Conservation (phyloP, 495 filamentous ascomycete species). For the Pseudevernia furfuracea region DNA sequence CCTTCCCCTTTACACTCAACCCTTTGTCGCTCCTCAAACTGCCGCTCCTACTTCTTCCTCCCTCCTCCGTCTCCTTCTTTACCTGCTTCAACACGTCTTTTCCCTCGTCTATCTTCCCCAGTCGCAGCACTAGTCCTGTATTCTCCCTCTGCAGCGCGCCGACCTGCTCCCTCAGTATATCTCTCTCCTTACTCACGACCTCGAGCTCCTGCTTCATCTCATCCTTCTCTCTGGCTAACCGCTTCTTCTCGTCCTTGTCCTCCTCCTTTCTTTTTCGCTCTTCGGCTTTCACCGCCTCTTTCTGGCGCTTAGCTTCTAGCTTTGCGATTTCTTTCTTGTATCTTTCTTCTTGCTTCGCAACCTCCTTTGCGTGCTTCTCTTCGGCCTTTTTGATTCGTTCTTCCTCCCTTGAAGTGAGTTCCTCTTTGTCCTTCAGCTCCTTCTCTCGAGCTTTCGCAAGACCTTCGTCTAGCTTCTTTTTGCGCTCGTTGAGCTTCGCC, state of each 20-base stretch:
- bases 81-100: slow-evolving; percentile 19
- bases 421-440: slow-evolving; percentile 42
- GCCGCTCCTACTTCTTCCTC: slow-evolving; percentile 19
- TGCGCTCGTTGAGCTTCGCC: slow-evolving; percentile 62
- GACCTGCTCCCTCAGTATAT: slow-evolving; percentile 55
- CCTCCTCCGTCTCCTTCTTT: slow-evolving; percentile 18
- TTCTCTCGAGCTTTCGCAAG: slow-evolving; percentile 44
- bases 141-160: slow-evolving; percentile 62
- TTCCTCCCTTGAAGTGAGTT: slow-evolving; percentile 38
- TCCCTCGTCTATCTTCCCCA: slow-evolving; percentile 25
- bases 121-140: slow-evolving; percentile 32
- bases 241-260: slow-evolving; percentile 52
- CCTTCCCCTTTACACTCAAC: slow-evolving; percentile 2
- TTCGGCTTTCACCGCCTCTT: slow-evolving; percentile 39
- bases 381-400: slow-evolving; percentile 43
- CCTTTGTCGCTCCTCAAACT: slow-evolving; percentile 21
- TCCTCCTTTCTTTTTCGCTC: slow-evolving; percentile 46
- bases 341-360: slow-evolving; percentile 56
- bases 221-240: slow-evolving; percentile 45
- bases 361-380: slow-evolving; percentile 53
- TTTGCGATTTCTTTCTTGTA: slow-evolving; percentile 54
- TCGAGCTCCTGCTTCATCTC: slow-evolving; percentile 52
- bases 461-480: slow-evolving; percentile 62
- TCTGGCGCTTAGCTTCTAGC: slow-evolving; percentile 50
- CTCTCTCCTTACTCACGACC: slow-evolving; percentile 49